Conservation (phyloP, 371 early-diverging fungal species). For the Mucor lusitanicus region DNA sequence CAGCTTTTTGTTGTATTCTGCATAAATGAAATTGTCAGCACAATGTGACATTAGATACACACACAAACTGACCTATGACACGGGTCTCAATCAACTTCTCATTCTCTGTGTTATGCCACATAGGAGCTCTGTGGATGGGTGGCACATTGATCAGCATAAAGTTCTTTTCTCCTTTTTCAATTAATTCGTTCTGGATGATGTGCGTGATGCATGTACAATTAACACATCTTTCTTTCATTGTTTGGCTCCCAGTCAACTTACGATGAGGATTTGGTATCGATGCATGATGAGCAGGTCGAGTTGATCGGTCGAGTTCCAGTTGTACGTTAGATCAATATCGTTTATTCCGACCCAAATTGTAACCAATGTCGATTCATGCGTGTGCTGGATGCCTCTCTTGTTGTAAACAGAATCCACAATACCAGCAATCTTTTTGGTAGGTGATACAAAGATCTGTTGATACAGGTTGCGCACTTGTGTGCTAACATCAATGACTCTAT, state of each 20-base stretch:
- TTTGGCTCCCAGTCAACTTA: constrained; percentile 5
- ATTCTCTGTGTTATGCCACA: constrained; percentile 19
- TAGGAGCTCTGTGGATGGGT: constrained; percentile 38
- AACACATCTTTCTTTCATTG: neutral
- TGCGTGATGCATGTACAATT: neutral
- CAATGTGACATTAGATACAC: neutral
- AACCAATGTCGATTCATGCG: constrained; percentile 21
- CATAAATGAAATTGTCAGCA: neutral
- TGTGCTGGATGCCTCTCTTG: constrained; percentile 5
- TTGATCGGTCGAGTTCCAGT: constrained; percentile 15
- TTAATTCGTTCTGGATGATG: constrained; percentile 18
- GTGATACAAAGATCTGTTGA: constrained; percentile 21
- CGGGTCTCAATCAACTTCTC: constrained; percentile 13
- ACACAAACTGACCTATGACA: constrained; percentile 20
- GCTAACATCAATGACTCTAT: constrained; percentile 35
- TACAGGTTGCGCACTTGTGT: constrained; percentile 34
- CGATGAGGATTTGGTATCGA: constrained; percentile 22
- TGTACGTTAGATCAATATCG: constrained; percentile 37
- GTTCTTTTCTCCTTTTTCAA: constrained; percentile 23
- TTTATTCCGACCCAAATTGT: constrained; percentile 47
- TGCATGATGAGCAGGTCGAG: constrained; percentile 27
- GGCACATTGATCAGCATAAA: constrained; percentile 41
- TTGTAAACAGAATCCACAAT: constrained; percentile 6
- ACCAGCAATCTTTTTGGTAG: neutral
- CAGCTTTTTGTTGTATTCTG: constrained; percentile 34